Evolutionary conservation across 805 yeast genomes (phyloP), one percentile per base, ranked within the genome.

Genomic region (Saccharomycopsis sp.): DNA sequence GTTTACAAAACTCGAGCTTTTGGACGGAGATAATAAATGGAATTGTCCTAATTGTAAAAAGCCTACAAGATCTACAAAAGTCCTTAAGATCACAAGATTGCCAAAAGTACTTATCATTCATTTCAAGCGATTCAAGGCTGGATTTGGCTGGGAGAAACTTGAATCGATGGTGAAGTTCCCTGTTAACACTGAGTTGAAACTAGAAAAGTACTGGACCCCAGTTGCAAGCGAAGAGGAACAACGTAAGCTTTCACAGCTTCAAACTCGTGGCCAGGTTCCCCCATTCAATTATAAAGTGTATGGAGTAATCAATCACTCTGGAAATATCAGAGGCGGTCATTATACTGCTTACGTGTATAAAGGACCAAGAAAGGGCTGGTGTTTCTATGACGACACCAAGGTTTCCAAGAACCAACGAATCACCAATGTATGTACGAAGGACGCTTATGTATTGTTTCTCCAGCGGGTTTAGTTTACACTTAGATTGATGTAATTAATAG

Each of bases 381-480:
- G 88, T 65, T 81, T 84, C 61, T 91, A 85, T 70, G 97, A 91
- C 70, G 97, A 91, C 69, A 79, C 88, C 0, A 80, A 78, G 57
- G 85, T 86, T n/a, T 74, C 80, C 25, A 78, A 75, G 56, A 76
- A 79, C 49, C 79, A 82, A 58, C 73, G 77, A 19, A 68, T 73
- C 8, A 73, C 69, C 42, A 79, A 80, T 47, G 90, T 87, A 15
- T 73, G 87, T 52, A 86, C 86, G 63, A 75, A 79, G 54, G 87
- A 86, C 70, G 97, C 96, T 3, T 91, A 91, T 69, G 90, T 94
- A 51, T 73, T 91, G 61, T 90, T 91, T 70, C 90, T 87, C 68
- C 80, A 78, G 61, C 76, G 90, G 53, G 59, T 57, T 34, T 57
- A 52, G 17, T n/a, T n/a, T n/a, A n/a, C n/a, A n/a, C n/a, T n/a